Base-by-base conservation (phyloP, 2,329 filamentous ascomycete genomes). In the Nothophoma quercina region DNA sequence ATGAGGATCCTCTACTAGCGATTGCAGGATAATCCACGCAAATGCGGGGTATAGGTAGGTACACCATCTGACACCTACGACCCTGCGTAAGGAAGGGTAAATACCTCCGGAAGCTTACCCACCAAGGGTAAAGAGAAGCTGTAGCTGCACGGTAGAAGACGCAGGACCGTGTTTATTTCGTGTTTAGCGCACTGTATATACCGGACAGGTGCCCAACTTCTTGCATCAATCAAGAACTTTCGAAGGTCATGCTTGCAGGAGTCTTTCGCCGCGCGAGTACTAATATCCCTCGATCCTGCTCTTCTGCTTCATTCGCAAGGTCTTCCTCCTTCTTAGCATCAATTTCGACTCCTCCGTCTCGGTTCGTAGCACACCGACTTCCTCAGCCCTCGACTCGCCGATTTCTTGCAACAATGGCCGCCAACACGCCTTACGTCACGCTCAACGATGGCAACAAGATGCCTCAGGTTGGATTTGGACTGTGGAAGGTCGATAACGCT, bases 401-500 rank as follows among this genome's bases (percentile, higher is more conserved):
- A 51, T 51, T 43, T 19, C 55, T 64, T 50, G 60, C 60, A 53
- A 65, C 57, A 52, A 69, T 69, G 66, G 58, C 59, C 51, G 38
- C 65, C 53, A 59, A 64, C 36, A 60, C 61, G 15, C 71, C 70
- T 5, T 62, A 60, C 43, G 55, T 74, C 44, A 61, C 61, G 34
- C 61, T 74, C 29, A 72, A 70, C 45, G 67, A 74, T 75, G 85
- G 86, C 75, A 70, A 83, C 65, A 80, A 88, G 65, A 90, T 90
- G 88, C 88, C 88, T 69, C 84, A 88, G 73, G 87, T 90, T 61
- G 88, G 88, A 75, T 90, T 90, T 72, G 88, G 88, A 54, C 83
- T 93, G 63, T 95, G 90, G 90, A 95, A 95, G 80, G 88, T 95
- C 60, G 85, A 85, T 74, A 89, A 88, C 63, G 83, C 85, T 46